These are phyloP conservation scores for Stellera chamaejasme DNA, from an alignment of 345 rosid species.

Conservation along the genomic window DNA sequence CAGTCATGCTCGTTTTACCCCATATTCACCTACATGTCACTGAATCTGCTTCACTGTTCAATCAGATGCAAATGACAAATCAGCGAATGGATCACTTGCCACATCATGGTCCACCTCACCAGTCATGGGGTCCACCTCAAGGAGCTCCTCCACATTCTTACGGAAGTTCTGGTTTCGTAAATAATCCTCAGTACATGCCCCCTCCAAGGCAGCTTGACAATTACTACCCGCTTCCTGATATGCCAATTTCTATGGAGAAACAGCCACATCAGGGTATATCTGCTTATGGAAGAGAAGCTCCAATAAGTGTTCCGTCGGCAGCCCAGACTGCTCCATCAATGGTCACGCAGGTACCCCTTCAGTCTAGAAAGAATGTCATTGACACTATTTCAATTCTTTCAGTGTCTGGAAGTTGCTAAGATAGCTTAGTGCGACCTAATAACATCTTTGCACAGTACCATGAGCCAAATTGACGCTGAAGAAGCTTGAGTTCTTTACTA, in stretches of 20 bases:
- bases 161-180: conserved; percentile 22
- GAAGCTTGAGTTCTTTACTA: too few species aligned
- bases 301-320: not conserved
- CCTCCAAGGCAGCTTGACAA: conserved; percentile 21
- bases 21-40: not conserved
- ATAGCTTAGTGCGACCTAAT: too few species aligned
- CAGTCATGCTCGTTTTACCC: not conserved
- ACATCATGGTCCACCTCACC: conserved; percentile 18
- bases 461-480: too few species aligned
- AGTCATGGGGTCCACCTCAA: conserved; percentile 26
- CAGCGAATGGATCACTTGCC: conserved; percentile 18
- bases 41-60: not conserved
- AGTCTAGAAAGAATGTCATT: too few species aligned
- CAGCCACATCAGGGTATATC: conserved; percentile 27
- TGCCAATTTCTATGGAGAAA: conserved; percentile 24
- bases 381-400: too few species aligned
- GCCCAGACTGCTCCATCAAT: not conserved
- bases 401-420: too few species aligned
- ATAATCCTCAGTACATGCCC: conserved; percentile 25
- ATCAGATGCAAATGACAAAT: conserved; percentile 27
- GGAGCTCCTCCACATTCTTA: conserved; percentile 22
- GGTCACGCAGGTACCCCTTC: not conserved
- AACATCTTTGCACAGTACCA: too few species aligned
- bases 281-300: conserved; percentile 4
- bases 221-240: conserved; percentile 23